Evolutionary conservation across 805 yeast genomes (phyloP), one percentile per base, ranked within the genome.

Genomic region (Clavispora phyllophila): DNA sequence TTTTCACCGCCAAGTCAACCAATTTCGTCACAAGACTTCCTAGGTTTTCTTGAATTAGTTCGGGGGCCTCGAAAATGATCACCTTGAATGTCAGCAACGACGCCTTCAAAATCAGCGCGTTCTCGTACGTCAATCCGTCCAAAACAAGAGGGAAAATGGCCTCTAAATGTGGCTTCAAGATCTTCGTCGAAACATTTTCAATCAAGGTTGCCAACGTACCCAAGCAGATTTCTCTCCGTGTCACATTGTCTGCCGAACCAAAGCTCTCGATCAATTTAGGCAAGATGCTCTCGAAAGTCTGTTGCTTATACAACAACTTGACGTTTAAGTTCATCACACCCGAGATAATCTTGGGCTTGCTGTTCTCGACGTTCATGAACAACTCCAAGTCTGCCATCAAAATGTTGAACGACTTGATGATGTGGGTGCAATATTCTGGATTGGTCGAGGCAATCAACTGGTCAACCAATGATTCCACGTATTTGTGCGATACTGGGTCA

Each of bases 231-330:
- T 79, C 75, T 47, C 75, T 75, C 14, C 50, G 47, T 3, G 46
- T 37, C 1, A 50, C 53, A 9, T 53, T 49, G 6, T 51, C 39
- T 12, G 39, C 28, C 9, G 41, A 35, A 10, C 36, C 61, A 57
- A 75, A 81, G 3, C 72, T 73, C 0, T 62, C 57, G 7, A 84
- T 76, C 25, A 88, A 58, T 24, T 58, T 61, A 0, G 85, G 84
- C 5, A 87, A 70, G 1, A 80, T 65, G 8, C 70, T 63, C 45
- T 79, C 78, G 57, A 88, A 87, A 20, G 87, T 72, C 49, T 81
- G 81, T 56, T 93, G 99, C 57, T 88, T 88, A 71, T 84, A 87
- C 19, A 93, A 69, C 36, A 76, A 61, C 45, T 85, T 76, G 15
- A 84, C 75, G 45, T 81, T 78, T 42, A 84, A 71, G 48, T 79